These are phyloP conservation scores for Agaricus subrufescens DNA, from an alignment of 768 basidiomycete species.

Conservation along the genomic window DNA sequence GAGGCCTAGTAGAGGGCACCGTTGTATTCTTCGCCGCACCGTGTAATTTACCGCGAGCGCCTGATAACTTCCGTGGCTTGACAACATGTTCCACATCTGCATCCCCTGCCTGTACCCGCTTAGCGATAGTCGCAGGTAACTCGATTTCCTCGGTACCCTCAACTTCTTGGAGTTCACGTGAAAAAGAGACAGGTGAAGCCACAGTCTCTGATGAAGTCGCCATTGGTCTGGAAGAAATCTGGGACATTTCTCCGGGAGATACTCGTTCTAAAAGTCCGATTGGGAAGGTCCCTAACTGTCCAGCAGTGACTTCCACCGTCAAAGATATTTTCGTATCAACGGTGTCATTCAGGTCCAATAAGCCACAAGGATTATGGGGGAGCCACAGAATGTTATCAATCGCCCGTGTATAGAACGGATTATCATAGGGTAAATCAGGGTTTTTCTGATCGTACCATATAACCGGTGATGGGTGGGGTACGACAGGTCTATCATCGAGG, in stretches of 20 bases:
- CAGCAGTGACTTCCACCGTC: conserved; percentile 52
- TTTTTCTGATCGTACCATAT: conserved; percentile 79
- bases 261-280: conserved; percentile 28
- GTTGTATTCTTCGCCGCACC: conserved; percentile 22
- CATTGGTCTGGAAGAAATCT: conserved; percentile 13
- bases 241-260: conserved; percentile 28
- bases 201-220: conserved; percentile 6
- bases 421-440: conserved; percentile 68
- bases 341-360: conserved; percentile 83
- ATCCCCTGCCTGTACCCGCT: conserved; percentile 42
- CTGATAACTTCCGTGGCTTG: conserved; percentile 35
- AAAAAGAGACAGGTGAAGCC: conserved; percentile 11
- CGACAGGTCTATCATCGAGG: conserved; percentile 27
- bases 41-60: conserved; percentile 35
- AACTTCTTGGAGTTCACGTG: conserved; percentile 20
- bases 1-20: conserved; percentile 16
- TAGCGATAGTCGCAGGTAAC: conserved; percentile 52
- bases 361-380: conserved; percentile 75
- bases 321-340: conserved; percentile 61
- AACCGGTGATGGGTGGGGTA: conserved; percentile 47
- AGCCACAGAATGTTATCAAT: conserved; percentile 79
- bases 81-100: conserved; percentile 40
- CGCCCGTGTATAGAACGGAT: conserved; percentile 68
- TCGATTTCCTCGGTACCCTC: conserved; percentile 61
- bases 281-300: conserved; percentile 48